phyloP scores from a whole-genome alignment of 306 rosid species.

The Luffa aegyptiaca region DNA sequence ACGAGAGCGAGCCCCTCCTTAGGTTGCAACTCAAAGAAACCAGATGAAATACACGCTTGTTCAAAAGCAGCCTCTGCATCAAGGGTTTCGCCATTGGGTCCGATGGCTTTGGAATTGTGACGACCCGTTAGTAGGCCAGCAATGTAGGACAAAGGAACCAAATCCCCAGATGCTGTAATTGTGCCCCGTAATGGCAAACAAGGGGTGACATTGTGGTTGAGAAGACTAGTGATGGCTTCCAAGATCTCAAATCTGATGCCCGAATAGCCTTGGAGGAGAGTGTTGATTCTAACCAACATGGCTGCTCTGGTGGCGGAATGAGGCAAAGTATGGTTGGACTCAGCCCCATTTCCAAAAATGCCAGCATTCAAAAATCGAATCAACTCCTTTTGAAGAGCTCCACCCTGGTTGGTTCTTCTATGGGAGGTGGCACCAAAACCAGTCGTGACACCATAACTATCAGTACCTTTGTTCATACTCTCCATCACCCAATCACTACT shows the following conservation, averaged over 20 bases:
- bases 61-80: constrained; percentile 49
- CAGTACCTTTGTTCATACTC: neutral
- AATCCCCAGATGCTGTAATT: constrained; percentile 72
- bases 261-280: constrained; percentile 40
- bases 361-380: constrained; percentile 86
- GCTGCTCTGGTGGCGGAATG: neutral
- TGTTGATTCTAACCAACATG: neutral
- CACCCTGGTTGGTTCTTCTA: constrained; percentile 78
- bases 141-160: constrained; percentile 77
- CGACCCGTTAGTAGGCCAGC: constrained; percentile 70
- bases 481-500: neutral
- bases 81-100: constrained; percentile 24
- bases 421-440: constrained; percentile 24
- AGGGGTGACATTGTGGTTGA: constrained; percentile 23
- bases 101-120: constrained; percentile 59
- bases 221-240: constrained; percentile 14
- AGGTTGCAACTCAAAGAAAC: constrained; percentile 73
- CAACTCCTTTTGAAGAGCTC: constrained; percentile 13
- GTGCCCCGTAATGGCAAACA: constrained; percentile 77
- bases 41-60: constrained; percentile 33
- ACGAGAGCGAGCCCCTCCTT: constrained; percentile 37
- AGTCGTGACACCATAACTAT: constrained; percentile 27
- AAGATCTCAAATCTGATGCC: constrained; percentile 76
- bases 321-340: constrained; percentile 27
- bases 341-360: constrained; percentile 60